Evolutionary conservation across 768 basidiomycete genomes (phyloP).

Genomic region (Collybia sp.): DNA sequence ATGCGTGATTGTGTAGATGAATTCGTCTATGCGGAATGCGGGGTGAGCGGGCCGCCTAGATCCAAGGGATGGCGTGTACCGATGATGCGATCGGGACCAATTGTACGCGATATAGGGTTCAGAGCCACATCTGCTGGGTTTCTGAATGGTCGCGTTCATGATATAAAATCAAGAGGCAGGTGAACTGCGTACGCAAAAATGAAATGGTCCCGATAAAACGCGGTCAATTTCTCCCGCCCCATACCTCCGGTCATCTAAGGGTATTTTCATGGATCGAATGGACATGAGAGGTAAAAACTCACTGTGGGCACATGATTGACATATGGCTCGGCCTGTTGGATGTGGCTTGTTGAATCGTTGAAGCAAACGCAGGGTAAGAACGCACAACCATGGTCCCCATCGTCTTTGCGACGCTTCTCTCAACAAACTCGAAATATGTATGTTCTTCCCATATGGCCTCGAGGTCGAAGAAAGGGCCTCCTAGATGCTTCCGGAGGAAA

Average conservation of each 20-base stretch:
- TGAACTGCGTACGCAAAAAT: slow-evolving; percentile 38
- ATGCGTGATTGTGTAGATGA: slow-evolving; percentile 42
- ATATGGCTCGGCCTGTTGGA: slow-evolving; percentile 45
- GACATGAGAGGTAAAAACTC: slow-evolving; percentile 4
- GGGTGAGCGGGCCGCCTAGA: not conserved
- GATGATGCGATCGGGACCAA: slow-evolving; percentile 46
- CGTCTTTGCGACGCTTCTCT: slow-evolving; percentile 45
- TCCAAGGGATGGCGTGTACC: slow-evolving; percentile 22
- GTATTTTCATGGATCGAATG: too few relatives aligned
- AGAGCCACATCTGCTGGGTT: slow-evolving; percentile 43
- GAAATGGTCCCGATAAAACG: slow-evolving; percentile 54
- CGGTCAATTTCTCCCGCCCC: slow-evolving; percentile 42
- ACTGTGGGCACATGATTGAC: slow-evolving; percentile 58
- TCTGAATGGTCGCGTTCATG: slow-evolving; percentile 15
- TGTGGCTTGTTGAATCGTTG: not conserved
- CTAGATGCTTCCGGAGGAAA: slow-evolving; percentile 39
- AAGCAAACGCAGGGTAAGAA: slow-evolving; percentile 4
- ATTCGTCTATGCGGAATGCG: slow-evolving; percentile 34
- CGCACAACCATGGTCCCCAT: slow-evolving; percentile 53
- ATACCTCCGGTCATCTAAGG: slow-evolving; percentile 51
- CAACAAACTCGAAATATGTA: slow-evolving; percentile 48
- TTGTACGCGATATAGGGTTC: slow-evolving; percentile 44
- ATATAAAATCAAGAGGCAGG: not conserved
- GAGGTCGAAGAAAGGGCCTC: slow-evolving; percentile 50
- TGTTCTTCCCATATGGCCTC: slow-evolving; percentile 64